Conservation (phyloP, 2,329 filamentous ascomycete genomes). For the Myotisia sp. region DNA sequence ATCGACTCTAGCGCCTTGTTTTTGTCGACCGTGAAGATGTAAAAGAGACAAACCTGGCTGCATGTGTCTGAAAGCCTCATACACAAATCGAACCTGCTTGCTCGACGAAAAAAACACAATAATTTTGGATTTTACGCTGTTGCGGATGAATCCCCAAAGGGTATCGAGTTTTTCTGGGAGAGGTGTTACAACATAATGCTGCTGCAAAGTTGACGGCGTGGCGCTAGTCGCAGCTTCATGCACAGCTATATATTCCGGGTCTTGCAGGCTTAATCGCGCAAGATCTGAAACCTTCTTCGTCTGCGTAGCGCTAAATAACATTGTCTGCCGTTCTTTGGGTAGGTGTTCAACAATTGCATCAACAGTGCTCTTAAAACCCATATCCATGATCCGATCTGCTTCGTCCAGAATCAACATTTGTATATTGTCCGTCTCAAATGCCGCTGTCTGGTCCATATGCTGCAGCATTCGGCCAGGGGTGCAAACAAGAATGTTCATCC, state of each 20-base stretch:
- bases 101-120: slow-evolving; percentile 90
- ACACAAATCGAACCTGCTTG: slow-evolving; percentile 92
- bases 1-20: slow-evolving; percentile 74
- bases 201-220: slow-evolving; percentile 71
- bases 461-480: slow-evolving; percentile 92
- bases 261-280: slow-evolving; percentile 69
- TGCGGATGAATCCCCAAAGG: slow-evolving; percentile 80
- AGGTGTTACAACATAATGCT: slow-evolving; percentile 80
- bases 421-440: slow-evolving; percentile 77
- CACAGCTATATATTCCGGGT: slow-evolving; percentile 90
- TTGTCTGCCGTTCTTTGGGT: slow-evolving; percentile 69
- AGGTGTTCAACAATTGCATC: slow-evolving; percentile 90
- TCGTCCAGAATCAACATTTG: slow-evolving; percentile 91
- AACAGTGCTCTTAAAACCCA: slow-evolving; percentile 83
- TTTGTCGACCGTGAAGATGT: slow-evolving; percentile 87
- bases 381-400: slow-evolving; percentile 91
- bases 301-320: slow-evolving; percentile 93
- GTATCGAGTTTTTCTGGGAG: slow-evolving; percentile 82
- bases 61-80: slow-evolving; percentile 81
- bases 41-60: slow-evolving; percentile 88
- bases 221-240: slow-evolving; percentile 68
- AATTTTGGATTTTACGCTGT: slow-evolving; percentile 85
- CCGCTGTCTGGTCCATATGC: slow-evolving; percentile 84
- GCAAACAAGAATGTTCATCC: slow-evolving; percentile 96
- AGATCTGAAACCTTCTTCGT: slow-evolving; percentile 88